Evolutionary conservation across 768 basidiomycete genomes (phyloP).

Genomic region (Butyriboletus loyo): DNA sequence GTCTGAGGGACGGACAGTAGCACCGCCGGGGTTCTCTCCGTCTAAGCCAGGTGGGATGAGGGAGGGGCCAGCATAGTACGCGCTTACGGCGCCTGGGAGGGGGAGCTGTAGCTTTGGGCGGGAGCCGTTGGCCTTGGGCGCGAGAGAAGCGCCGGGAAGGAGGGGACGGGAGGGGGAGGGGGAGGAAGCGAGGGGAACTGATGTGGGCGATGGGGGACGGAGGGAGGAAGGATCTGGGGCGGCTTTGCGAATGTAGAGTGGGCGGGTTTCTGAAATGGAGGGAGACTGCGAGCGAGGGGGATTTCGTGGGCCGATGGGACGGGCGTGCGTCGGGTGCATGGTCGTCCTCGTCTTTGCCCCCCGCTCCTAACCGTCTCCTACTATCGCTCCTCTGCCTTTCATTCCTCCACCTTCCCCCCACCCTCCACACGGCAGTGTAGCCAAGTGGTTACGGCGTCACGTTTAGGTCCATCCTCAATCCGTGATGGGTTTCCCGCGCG

Average conservation of each 20-base stretch:
- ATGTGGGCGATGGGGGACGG: conserved; percentile 29
- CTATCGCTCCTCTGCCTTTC: neutral
- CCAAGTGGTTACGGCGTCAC: conserved; percentile 62
- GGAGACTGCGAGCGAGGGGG: conserved; percentile 44
- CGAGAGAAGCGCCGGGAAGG: conserved; percentile 28
- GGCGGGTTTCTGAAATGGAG: conserved; percentile 34
- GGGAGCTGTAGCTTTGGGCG: conserved; percentile 38
- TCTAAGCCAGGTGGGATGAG: conserved; percentile 34
- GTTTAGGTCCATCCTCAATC: conserved; percentile 45
- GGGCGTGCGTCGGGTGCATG: conserved; percentile 30
- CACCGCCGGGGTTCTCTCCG: conserved; percentile 36
- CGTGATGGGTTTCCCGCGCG: conserved; percentile 59
- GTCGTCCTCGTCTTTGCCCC: conserved; percentile 13
- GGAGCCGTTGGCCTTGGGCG: conserved; percentile 19
- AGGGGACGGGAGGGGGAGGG: conserved; percentile 32
- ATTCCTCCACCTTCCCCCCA: neutral
- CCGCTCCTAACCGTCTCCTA: neutral
- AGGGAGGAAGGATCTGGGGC: conserved; percentile 26
- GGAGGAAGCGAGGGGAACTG: conserved; percentile 27
- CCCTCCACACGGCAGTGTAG: conserved; percentile 42
- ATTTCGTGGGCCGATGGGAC: conserved; percentile 53
- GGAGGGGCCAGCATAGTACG: conserved; percentile 32
- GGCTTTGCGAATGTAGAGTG: conserved; percentile 42
- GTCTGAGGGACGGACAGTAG: conserved; percentile 41
- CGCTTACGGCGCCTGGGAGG: conserved; percentile 27